These are phyloP conservation scores for Aspergillus baeticus DNA, from an alignment of 495 filamentous ascomycete species.

Conservation along the genomic window DNA sequence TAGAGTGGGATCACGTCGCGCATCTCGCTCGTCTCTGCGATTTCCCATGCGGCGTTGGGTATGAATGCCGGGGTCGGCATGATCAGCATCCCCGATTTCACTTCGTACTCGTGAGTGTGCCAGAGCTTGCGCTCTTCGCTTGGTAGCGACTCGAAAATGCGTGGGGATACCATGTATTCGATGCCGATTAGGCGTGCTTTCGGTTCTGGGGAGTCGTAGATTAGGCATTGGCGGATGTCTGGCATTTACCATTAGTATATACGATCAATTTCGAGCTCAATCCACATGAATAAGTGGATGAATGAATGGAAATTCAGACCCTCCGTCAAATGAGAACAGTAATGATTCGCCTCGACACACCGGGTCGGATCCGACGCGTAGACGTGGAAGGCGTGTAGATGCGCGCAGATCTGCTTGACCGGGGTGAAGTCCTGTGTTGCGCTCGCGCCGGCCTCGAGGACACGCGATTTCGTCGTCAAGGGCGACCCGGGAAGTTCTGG, in stretches of 20 bases:
- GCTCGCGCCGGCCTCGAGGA: slow-evolving; percentile 66
- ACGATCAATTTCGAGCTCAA: not conserved
- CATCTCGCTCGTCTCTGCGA: slow-evolving; percentile 79
- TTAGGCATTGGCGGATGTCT: slow-evolving; percentile 78
- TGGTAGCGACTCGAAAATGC: slow-evolving; percentile 64
- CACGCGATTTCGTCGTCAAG: slow-evolving; percentile 51
- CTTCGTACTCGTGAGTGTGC: slow-evolving; percentile 84
- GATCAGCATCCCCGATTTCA: slow-evolving; percentile 81
- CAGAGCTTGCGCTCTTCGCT: slow-evolving; percentile 68
- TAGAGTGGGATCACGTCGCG: slow-evolving; percentile 67
- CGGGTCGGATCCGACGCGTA: slow-evolving; percentile 69
- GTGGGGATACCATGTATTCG: slow-evolving; percentile 87
- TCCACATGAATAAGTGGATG: no score
- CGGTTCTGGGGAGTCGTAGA: slow-evolving; percentile 68
- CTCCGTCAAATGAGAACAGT: slow-evolving; percentile 77
- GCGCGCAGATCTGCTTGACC: slow-evolving; percentile 74
- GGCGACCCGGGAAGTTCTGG: slow-evolving; percentile 47
- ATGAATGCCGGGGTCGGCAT: slow-evolving; percentile 68
- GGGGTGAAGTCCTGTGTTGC: slow-evolving; percentile 69
- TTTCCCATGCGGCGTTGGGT: slow-evolving; percentile 63
- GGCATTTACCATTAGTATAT: not conserved
- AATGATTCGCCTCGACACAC: slow-evolving; percentile 78
- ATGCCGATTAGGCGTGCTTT: slow-evolving; percentile 78
- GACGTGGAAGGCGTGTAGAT: slow-evolving; percentile 83
- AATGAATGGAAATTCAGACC: slow-evolving; percentile 31